Conservation (phyloP, 371 early-diverging fungal genomes). For the Rhizomucor pusillus region DNA sequence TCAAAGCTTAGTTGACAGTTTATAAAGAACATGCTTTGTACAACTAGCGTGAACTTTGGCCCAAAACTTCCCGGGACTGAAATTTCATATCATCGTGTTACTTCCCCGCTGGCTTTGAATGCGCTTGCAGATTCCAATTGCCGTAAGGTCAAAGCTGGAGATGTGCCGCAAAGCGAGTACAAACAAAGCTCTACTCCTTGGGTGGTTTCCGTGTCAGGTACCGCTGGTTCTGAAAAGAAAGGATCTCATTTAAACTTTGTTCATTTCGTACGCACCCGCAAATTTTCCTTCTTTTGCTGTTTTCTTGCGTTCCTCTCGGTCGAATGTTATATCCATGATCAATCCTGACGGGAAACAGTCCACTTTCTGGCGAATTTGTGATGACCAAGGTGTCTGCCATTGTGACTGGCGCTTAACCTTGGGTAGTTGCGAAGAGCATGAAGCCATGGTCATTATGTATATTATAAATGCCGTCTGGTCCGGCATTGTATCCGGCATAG, state of each 20-base stretch:
- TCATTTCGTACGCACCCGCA: neutral
- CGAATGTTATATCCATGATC: constrained; percentile 2
- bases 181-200: no score
- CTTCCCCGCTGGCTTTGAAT: no score
- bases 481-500: constrained; percentile 16
- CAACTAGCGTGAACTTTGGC: no score
- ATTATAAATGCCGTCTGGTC: constrained; percentile 22
- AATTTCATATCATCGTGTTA: no score
- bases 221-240: no score
- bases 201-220: no score
- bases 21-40: no score
- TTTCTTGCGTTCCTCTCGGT: constrained; percentile 8
- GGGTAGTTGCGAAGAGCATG: constrained; percentile 21
- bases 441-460: constrained; percentile 23
- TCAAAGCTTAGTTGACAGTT: no score
- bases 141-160: no score
- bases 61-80: no score
- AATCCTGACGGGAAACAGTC: constrained; percentile 12
- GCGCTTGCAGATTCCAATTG: no score
- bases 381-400: constrained; percentile 23
- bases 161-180: no score
- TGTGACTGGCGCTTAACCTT: constrained; percentile 39
- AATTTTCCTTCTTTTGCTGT: neutral
- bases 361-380: constrained; percentile 33
- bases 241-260: neutral